phyloP scores from a whole-genome alignment of 441 rosid species.

The Corymbia citriodora region DNA sequence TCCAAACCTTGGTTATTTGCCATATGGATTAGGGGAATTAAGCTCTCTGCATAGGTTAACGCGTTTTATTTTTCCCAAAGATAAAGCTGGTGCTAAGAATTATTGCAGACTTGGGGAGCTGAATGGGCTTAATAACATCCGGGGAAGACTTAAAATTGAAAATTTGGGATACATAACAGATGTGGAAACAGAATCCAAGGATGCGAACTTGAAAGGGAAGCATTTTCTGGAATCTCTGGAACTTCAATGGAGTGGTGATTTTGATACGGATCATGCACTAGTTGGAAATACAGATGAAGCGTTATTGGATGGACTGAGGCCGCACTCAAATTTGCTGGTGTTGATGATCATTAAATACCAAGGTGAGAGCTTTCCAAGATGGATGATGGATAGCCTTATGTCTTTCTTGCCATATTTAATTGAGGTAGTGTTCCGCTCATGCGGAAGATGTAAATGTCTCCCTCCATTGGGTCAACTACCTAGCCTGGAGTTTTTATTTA shows the following conservation, averaged over 20 bases:
- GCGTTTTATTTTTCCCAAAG: not conserved
- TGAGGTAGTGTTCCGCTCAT: too few relatives aligned
- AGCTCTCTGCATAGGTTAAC: not conserved
- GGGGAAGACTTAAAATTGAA: not conserved
- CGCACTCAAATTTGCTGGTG: not conserved
- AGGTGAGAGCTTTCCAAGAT: not conserved
- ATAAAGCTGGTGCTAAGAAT: not conserved
- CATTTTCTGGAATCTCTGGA: not conserved
- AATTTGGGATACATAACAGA: not conserved
- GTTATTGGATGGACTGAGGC: not conserved
- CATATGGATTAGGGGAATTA: not conserved
- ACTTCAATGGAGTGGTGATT: rapidly evolving
- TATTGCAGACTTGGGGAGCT: not conserved
- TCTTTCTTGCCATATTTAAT: not conserved
- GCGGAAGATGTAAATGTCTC: not conserved
- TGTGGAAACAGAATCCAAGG: rapidly evolving
- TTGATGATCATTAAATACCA: rapidly evolving
- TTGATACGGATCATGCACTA: rapidly evolving
- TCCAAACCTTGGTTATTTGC: not conserved
- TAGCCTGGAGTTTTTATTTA: rapidly evolving
- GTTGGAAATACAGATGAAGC: not conserved
- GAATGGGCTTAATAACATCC: not conserved
- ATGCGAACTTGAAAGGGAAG: not conserved
- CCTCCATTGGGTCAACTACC: not conserved
- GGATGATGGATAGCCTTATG: not conserved